These are phyloP conservation scores for Aquilaria sinensis DNA, from an alignment of 345 rosid species.

Conservation along the genomic window DNA sequence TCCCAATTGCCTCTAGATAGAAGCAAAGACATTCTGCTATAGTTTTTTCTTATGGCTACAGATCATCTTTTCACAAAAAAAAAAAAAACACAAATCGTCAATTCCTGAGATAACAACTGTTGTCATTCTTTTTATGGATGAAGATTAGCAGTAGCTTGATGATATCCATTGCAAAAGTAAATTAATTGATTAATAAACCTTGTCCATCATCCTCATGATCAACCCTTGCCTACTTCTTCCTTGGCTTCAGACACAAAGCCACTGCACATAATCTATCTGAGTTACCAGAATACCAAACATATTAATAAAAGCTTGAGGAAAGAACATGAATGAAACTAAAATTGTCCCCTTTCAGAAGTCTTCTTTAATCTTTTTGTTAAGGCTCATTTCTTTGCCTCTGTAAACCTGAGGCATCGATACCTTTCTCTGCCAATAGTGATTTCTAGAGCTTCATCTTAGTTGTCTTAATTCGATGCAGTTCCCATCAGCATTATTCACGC, in stretches of 20 bases:
- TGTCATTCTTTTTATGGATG: too few species aligned
- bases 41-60: too few species aligned
- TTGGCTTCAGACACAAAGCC: not conserved
- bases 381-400: conserved; percentile 87
- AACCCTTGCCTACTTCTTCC: too few species aligned
- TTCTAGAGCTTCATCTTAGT: conserved; percentile 94
- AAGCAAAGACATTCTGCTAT: too few species aligned
- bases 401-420: conserved; percentile 81
- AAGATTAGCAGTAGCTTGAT: too few species aligned
- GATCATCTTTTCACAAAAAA: too few species aligned
- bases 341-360: not conserved
- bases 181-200: too few species aligned
- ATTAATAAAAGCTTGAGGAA: not conserved
- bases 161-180: too few species aligned
- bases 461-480: conserved; percentile 89
- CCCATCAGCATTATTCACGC: conserved; percentile 52
- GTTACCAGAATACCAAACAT: conserved; percentile 2
- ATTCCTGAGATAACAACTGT: too few species aligned
- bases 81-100: too few species aligned
- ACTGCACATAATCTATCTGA: conserved; percentile 9
- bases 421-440: conserved; percentile 93
- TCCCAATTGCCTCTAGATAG: too few species aligned
- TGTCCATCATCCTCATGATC: too few species aligned
- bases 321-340: not conserved
- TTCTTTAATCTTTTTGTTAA: conserved; percentile 1